Conservation (phyloP, 106 monocot genomes). For the Acorus gramineus region DNA sequence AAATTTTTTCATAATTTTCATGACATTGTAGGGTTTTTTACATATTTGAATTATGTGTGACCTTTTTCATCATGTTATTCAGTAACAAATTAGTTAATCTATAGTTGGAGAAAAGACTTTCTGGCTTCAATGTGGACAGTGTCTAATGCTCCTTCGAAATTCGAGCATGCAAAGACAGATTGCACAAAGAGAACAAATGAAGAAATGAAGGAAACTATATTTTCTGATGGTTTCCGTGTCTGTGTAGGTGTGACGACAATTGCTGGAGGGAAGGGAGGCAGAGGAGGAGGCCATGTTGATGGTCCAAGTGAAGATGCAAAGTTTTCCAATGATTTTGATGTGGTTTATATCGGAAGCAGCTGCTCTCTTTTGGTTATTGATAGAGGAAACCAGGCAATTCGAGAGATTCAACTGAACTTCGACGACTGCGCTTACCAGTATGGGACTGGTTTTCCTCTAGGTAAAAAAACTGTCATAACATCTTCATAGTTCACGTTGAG, state of each 20-base stretch:
- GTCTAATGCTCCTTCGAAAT: no score
- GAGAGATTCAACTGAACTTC: not conserved
- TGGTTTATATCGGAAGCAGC: not conserved
- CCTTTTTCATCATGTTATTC: no score
- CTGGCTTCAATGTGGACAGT: no score
- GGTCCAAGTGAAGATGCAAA: not conserved
- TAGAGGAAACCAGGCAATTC: not conserved
- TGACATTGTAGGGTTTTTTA: no score
- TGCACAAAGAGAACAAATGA: no score
- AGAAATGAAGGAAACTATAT: no score
- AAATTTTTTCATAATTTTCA: no score
- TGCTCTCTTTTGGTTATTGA: slow-evolving; percentile 2
- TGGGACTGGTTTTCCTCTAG: slow-evolving; percentile 65
- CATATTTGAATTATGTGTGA: no score
- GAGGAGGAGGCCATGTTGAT: not conserved
- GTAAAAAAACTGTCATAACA: slow-evolving; percentile 15
- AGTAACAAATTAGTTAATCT: no score
- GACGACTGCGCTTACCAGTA: not conserved
- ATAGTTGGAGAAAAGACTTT: no score
- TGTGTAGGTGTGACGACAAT: not conserved
- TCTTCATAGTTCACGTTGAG: no score
- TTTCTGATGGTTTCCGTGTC: slow-evolving; percentile 1
- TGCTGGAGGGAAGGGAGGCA: slow-evolving; percentile 12
- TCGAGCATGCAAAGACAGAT: no score
- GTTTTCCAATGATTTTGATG: slow-evolving; percentile 4